Conservation (phyloP, 2,329 filamentous ascomycete genomes). For the Aspergillus novofumigatus region DNA sequence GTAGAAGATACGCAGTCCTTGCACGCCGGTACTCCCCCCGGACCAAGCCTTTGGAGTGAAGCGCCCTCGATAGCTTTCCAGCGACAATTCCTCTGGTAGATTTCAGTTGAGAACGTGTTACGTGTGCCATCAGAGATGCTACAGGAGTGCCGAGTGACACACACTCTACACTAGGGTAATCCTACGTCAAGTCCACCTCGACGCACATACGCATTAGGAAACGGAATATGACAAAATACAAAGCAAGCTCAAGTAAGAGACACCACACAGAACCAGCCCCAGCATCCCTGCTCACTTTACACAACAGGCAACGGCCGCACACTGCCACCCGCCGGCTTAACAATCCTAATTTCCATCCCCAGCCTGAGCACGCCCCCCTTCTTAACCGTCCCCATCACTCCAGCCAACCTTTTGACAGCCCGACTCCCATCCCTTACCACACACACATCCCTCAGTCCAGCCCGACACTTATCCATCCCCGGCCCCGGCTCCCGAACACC, state of each 20-base stretch:
- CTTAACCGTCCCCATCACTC: slow-evolving; percentile 4
- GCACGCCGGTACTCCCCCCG: slow-evolving; percentile 3
- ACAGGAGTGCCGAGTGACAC: too few species aligned
- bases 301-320: too few species aligned
- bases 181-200: too few species aligned
- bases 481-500: neutral
- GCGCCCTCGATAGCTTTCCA: slow-evolving; percentile 30
- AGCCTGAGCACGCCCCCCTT: neutral
- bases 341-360: slow-evolving; percentile 1
- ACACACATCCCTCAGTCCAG: slow-evolving; percentile 1
- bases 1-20: neutral
- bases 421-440: neutral
- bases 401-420: neutral
- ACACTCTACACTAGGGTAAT: too few species aligned
- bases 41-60: slow-evolving; percentile 24
- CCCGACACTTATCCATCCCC: neutral
- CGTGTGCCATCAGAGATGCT: too few species aligned
- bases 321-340: neutral
- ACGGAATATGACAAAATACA: too few species aligned
- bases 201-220: too few species aligned
- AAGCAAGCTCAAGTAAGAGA: too few species aligned
- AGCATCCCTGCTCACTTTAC: too few species aligned
- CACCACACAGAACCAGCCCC: too few species aligned
- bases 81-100: slow-evolving; percentile 31
- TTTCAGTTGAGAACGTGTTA: neutral